Conservation (phyloP, 1,139 yeast genomes). For the Scheffersomyces lignicola region DNA sequence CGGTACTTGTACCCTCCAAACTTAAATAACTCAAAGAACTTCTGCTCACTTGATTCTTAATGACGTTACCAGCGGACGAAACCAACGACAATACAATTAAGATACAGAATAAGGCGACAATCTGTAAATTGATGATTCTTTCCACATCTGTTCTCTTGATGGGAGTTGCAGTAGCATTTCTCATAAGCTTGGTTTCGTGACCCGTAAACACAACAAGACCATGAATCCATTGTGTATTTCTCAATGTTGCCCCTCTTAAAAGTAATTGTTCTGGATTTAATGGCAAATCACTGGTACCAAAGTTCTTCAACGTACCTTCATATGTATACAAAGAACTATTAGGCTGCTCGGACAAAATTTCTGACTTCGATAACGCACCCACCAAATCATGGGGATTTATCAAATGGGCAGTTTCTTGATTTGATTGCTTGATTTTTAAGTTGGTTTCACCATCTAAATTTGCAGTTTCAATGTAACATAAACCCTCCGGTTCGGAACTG, state of each 20-base stretch:
- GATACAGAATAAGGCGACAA: constrained; percentile 80
- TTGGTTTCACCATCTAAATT: constrained; percentile 98
- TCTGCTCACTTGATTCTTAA: constrained; percentile 60
- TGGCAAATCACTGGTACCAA: constrained; percentile 58
- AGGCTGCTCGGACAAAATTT: constrained; percentile 83
- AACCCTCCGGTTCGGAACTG: constrained; percentile 97
- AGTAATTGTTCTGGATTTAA: constrained; percentile 88
- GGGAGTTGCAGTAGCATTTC: constrained; percentile 98
- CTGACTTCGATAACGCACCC: constrained; percentile 30
- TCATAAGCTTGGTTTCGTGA: constrained; percentile 96
- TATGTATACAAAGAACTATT: constrained; percentile 92
- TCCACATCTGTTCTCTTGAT: constrained; percentile 97
- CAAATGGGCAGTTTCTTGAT: constrained; percentile 70
- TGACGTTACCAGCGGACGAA: constrained; percentile 86
- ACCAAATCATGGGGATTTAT: constrained; percentile 67
- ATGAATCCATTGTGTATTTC: constrained; percentile 94
- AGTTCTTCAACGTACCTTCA: constrained; percentile 73
- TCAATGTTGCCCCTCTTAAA: constrained; percentile 90
- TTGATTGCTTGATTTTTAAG: constrained; percentile 88
- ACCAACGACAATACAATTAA: constrained; percentile 73
- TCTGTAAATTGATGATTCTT: constrained; percentile 89
- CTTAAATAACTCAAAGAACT: constrained; percentile 61
- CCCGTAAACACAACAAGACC: constrained; percentile 96
- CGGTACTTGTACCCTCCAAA: constrained; percentile 69
- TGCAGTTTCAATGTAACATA: constrained; percentile 96